A percentile compares a stretch with the other conserved stretches of the same genome.
Conservation (phyloP, 2,329 filamentous ascomycete genomes). For the Paraphaeosphaeria minitans region DNA sequence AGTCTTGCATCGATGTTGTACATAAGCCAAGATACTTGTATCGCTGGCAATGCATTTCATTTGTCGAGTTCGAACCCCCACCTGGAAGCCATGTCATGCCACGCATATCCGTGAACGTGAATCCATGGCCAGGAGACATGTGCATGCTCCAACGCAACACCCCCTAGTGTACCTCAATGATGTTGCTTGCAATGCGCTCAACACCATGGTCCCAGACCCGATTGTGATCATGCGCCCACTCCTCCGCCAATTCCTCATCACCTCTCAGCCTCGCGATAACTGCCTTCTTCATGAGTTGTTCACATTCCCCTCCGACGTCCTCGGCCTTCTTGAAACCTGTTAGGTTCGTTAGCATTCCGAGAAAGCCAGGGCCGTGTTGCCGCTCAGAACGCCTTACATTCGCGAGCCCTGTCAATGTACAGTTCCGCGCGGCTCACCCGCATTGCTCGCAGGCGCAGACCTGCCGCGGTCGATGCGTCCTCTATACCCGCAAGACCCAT, state of each 20-base stretch:
- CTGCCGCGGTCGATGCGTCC: conserved; percentile 15
- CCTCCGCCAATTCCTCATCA: conserved; percentile 42
- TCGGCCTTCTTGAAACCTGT: conserved; percentile 68
- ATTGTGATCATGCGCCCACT: conserved; percentile 46
- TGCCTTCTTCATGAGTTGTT: conserved; percentile 82
- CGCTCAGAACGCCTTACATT: conserved; percentile 32
- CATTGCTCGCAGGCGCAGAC: conserved; percentile 22
- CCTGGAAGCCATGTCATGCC: background rate
- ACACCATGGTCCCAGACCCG: conserved; percentile 40
- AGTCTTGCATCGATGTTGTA: conserved; percentile 19
- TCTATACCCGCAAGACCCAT: conserved; percentile 73
- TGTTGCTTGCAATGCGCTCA: conserved; percentile 18
- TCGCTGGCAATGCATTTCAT: conserved; percentile 39
- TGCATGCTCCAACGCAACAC: background rate
- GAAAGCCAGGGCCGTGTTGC: background rate
- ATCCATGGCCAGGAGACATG: background rate
- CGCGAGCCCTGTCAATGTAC: conserved; percentile 43
- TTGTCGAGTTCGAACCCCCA: conserved; percentile 26
- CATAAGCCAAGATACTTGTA: conserved; percentile 24
- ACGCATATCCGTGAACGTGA: background rate
- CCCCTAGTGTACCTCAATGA: background rate
- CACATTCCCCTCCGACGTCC: conserved; percentile 72
- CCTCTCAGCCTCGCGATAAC: conserved; percentile 72
- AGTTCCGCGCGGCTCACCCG: conserved; percentile 40
- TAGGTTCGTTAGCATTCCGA: background rate